Conservation (phyloP, 306 rosid species). For the Canavalia ensiformis region DNA sequence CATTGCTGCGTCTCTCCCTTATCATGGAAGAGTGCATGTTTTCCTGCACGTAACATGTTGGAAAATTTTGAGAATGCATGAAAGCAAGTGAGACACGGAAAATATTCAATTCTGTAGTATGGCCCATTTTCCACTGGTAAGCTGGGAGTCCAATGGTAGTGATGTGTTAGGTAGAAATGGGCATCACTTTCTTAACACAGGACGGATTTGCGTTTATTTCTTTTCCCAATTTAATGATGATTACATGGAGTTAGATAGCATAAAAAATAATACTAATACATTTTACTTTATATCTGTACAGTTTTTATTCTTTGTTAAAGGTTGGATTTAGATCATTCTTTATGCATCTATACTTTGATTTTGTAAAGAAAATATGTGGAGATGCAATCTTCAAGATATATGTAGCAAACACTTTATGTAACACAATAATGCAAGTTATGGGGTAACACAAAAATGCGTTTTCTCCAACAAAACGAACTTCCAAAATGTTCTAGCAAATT, state of each 20-base stretch:
- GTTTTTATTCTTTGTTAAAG: not conserved
- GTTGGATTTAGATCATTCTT: not conserved
- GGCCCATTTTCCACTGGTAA: conserved; percentile 3
- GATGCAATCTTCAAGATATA: not conserved
- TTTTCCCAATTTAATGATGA: not conserved
- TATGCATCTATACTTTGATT: not conserved
- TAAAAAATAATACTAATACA: not conserved
- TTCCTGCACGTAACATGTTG: conserved; percentile 40
- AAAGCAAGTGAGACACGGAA: conserved; percentile 20
- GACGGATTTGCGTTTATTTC: conserved; percentile 12
- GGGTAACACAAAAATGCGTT: not conserved
- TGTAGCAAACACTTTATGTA: not conserved
- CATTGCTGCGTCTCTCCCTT: not conserved
- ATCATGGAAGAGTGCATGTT: conserved; percentile 26
- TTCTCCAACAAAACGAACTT: not conserved
- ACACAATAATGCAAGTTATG: conserved; percentile 13
- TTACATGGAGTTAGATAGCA: not conserved
- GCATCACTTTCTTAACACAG: conserved; percentile 30
- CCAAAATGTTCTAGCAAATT: conserved; percentile 19
- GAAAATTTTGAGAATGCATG: not conserved
- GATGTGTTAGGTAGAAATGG: conserved; percentile 16
- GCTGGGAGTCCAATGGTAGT: not conserved
- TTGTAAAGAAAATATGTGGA: not conserved
- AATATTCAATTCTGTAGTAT: not conserved
- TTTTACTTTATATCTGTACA: not conserved